Evolutionary conservation across 2,329 filamentous ascomycete genomes (phyloP).

Genomic region (Colletotrichum theobromicola): DNA sequence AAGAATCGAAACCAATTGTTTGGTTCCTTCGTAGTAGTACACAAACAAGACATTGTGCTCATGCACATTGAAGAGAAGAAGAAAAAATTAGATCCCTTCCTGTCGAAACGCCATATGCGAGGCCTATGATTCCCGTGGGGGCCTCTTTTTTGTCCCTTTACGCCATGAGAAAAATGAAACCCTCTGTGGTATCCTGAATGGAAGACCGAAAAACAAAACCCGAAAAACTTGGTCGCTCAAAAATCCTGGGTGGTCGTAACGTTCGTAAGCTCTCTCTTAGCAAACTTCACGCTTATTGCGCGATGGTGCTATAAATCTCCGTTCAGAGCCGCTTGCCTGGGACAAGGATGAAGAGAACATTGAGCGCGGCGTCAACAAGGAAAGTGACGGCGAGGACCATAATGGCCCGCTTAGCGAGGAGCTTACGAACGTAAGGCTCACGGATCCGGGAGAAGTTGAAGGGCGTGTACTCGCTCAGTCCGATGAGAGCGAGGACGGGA

Average conservation of each 20-base stretch:
- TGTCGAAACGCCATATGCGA: conserved; percentile 7
- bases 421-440: conserved; percentile 87
- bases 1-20: not conserved
- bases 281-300: not conserved
- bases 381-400: conserved; percentile 81
- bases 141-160: conserved; percentile 6
- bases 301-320: not conserved
- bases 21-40: not conserved
- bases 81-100: not conserved
- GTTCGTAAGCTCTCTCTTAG: conserved; percentile 10
- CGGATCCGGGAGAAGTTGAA: conserved; percentile 88
- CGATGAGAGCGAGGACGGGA: conserved; percentile 85
- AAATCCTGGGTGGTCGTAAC: conserved; percentile 12
- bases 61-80: not conserved
- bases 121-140: not conserved
- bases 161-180: not conserved
- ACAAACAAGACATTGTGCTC: not conserved
- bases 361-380: conserved; percentile 80
- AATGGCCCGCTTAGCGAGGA: conserved; percentile 81
- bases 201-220: not conserved
- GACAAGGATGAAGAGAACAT: conserved; percentile 91
- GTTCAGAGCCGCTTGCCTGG: conserved; percentile 80
- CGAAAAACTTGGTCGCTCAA: conserved; percentile 13
- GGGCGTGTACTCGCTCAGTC: conserved; percentile 94
- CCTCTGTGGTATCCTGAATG: conserved; percentile 14